These are phyloP conservation scores for Centella asiatica DNA, from an alignment of 129 eudicot species.

Conservation along the genomic window DNA sequence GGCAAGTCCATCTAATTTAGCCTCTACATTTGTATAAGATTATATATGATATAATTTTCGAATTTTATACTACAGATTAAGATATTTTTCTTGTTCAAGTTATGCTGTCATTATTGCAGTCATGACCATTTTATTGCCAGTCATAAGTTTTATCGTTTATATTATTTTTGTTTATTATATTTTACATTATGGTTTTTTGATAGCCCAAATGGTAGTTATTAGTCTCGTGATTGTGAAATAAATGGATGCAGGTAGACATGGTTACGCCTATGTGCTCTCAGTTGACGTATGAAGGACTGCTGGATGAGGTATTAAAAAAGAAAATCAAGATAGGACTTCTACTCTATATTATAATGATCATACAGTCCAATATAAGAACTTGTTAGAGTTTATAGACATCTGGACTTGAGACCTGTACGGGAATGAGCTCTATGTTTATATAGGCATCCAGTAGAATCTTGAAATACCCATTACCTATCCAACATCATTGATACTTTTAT, in stretches of 20 bases:
- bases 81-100: too few species aligned
- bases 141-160: too few species aligned
- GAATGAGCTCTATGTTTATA: background rate
- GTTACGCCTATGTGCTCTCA: slow-evolving; percentile 96
- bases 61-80: too few species aligned
- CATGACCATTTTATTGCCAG: background rate
- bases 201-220: background rate
- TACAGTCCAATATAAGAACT: background rate
- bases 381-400: background rate
- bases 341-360: background rate
- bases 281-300: slow-evolving; percentile 88
- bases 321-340: background rate
- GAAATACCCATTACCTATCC: too few species aligned
- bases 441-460: background rate
- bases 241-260: slow-evolving; percentile 83
- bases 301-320: slow-evolving; percentile 69
- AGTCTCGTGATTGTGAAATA: slow-evolving; percentile 1
- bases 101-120: background rate
- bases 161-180: too few species aligned
- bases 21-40: background rate
- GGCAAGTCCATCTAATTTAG: slow-evolving; percentile 33
- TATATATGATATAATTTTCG: too few species aligned
- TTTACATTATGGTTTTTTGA: too few species aligned
- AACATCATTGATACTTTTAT: too few species aligned
- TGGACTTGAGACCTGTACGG: background rate